Percentiles rank a stretch among this genome's conserved stretches.
phyloP scores from a whole-genome alignment of 441 rosid genomes.

The Gossypium trilobum region DNA sequence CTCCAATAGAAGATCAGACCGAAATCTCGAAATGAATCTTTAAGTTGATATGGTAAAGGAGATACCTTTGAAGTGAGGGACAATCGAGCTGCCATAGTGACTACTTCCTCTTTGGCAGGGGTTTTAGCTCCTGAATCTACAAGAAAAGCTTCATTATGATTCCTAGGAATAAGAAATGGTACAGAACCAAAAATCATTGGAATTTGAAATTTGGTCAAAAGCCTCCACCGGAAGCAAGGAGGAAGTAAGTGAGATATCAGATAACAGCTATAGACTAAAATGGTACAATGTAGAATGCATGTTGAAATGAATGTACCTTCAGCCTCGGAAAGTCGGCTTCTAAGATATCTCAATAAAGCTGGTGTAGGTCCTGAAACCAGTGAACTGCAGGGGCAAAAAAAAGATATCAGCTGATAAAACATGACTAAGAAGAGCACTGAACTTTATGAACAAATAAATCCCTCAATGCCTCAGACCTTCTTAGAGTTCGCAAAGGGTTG shows the following conservation, averaged over 20 bases:
- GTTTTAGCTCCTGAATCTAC: conserved; percentile 53
- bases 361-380: conserved; percentile 86
- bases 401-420: conserved; percentile 10
- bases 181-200: not conserved
- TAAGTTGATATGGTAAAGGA: not conserved
- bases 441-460: conserved; percentile 6
- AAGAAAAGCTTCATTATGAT: conserved; percentile 18
- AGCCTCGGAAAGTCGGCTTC: conserved; percentile 65
- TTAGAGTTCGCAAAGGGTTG: conserved; percentile 77
- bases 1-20: not conserved
- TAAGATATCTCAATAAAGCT: conserved; percentile 69
- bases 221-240: conserved; percentile 1
- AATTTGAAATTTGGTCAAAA: not conserved
- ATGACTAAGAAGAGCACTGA: conserved; percentile 11
- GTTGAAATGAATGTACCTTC: conserved; percentile 43
- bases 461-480: conserved; percentile 46
- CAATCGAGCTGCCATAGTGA: conserved; percentile 74
- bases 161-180: conserved; percentile 8
- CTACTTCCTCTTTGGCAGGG: conserved; percentile 48
- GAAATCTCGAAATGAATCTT: not conserved
- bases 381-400: conserved; percentile 38
- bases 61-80: conserved; percentile 76
- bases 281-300: not conserved
- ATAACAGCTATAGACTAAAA: not conserved
- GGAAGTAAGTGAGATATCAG: not conserved